phyloP scores from a whole-genome alignment of 768 basidiomycete genomes.

The Hemileccinum impolitum region DNA sequence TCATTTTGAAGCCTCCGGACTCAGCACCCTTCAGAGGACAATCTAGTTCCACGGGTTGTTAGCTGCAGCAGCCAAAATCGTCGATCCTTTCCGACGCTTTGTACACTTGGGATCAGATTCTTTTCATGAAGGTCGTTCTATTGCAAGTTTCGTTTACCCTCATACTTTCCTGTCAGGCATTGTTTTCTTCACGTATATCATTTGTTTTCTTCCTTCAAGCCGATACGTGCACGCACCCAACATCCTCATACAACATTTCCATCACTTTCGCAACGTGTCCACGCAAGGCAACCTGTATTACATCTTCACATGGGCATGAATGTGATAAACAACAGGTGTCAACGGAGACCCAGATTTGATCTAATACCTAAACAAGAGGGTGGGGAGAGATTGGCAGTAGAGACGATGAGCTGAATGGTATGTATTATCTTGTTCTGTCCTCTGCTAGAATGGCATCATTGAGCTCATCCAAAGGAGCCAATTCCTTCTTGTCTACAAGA shows the following conservation, averaged over 20 bases:
- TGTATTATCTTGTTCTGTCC: conserved; percentile 38
- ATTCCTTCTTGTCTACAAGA: conserved; percentile 93
- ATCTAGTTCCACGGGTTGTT: conserved; percentile 36
- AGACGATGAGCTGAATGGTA: neutral
- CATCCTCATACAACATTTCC: neutral
- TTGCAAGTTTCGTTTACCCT: conserved; percentile 1
- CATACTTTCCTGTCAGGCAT: neutral
- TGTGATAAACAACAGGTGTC: conserved; percentile 8
- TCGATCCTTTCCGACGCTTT: neutral
- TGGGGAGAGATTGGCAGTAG: neutral
- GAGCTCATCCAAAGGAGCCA: conserved; percentile 91
- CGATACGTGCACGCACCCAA: conserved; percentile 2
- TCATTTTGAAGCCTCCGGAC: neutral
- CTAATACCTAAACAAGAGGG: neutral
- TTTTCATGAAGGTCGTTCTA: neutral
- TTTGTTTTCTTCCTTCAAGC: neutral
- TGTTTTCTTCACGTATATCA: conserved; percentile 5
- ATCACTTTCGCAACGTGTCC: neutral
- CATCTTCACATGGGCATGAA: conserved; percentile 7
- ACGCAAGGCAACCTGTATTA: conserved; percentile 12
- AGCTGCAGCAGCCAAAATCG: neutral
- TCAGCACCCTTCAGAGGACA: conserved; percentile 42
- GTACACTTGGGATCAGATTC: neutral
- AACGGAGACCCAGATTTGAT: neutral
- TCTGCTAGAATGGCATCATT: conserved; percentile 84